Base-by-base conservation (phyloP, 2,329 filamentous ascomycete species). In the Pseudocercospora crystallina region DNA sequence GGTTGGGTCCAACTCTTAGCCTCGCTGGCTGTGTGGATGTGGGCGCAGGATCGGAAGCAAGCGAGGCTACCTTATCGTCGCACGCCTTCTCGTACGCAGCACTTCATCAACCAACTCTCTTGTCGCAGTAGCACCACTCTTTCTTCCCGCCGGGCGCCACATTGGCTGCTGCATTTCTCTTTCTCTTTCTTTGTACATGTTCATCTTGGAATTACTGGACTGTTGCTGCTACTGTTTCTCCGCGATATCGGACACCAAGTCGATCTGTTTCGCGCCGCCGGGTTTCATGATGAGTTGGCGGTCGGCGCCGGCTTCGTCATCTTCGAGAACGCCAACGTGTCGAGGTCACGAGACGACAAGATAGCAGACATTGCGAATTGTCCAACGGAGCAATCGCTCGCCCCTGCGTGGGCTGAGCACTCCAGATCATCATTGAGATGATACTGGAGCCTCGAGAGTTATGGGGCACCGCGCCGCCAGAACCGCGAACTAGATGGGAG, bases 391-490 rank as follows among this genome's bases (percentile, higher is more conserved):
- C 49, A 13, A 33, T 43, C 49, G 56, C 51, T 54, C 51, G 54
- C 51, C 56, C 49, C 37, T 30, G 29, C 37, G 34, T 31, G 54
- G 54, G 52, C 47, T 48, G 51, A 51, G 53, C 20, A 26, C 7
- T 26, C 20, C 45, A 43, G 47, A 31, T 38, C n/a, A 29, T 43
- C 15, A 13, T 20, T 14, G 49, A 30, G 26, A 52, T 54, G 37
- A 49, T 51, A 30, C 50, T 59, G 33, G 46, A 59, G 36, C 11
- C 43, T 13, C 54, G 61, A 34, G 48, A 54, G 32, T 62, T 80
- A 20, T 80, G 78, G 68, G 69, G 73, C 49, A 65, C 66, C 46
- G 69, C 69, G 17, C 78, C 79, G 15, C 82, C 81, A 20, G 71
- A 73, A 50, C 69, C 74, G 53, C 76, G 80, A 59, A 75, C 73